Percentiles rank a stretch among this genome's conserved stretches.
Evolutionary conservation across 2,329 filamentous ascomycete species (phyloP).

Genomic region (Nemania bipapillata): DNA sequence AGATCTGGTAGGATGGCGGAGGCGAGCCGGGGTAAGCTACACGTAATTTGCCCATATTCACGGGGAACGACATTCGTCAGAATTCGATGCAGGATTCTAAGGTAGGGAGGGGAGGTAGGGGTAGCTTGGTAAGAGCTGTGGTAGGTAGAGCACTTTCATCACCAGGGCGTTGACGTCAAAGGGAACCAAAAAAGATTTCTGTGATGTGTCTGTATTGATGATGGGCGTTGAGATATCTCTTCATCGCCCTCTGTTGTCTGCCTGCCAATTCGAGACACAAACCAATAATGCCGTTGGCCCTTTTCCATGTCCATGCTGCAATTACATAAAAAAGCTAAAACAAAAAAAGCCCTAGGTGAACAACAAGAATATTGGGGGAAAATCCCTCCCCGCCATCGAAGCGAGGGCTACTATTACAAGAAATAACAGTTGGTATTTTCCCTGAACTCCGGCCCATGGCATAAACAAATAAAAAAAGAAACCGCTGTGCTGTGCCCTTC

Average conservation of each 20-base stretch:
- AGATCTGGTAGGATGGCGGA: conserved; percentile 8
- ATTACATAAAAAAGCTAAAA: conserved; percentile 1
- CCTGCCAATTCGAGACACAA: conserved; percentile 21
- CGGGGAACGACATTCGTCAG: conserved; percentile 19
- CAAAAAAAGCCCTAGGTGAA: conserved; percentile 11
- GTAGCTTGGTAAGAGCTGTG: conserved; percentile 10
- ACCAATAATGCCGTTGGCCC: conserved; percentile 11
- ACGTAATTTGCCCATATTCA: conserved; percentile 21
- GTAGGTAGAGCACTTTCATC: conserved; percentile 6
- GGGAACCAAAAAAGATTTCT: no score
- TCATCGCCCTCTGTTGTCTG: conserved; percentile 17
- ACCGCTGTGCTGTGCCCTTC: conserved; percentile 33
- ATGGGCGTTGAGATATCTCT: conserved; percentile 16
- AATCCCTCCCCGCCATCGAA: conserved; percentile 15
- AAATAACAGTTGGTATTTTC: conserved; percentile 34
- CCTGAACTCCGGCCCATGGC: conserved; percentile 38
- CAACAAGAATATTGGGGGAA: conserved; percentile 7
- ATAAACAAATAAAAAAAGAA: conserved; percentile 6
- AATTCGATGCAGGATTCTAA: conserved; percentile 22
- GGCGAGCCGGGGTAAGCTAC: conserved; percentile 13
- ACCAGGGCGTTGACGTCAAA: conserved; percentile 11
- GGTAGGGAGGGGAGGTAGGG: conserved; percentile 5
- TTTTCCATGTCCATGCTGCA: conserved; percentile 24
- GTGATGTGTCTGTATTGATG: conserved; percentile 30
- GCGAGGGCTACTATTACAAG: conserved; percentile 32